Percentiles rank a stretch among this genome's conserved stretches.
Conservation (phyloP, 2,329 filamentous ascomycete species). For the Fusarium pseudograminearum region DNA sequence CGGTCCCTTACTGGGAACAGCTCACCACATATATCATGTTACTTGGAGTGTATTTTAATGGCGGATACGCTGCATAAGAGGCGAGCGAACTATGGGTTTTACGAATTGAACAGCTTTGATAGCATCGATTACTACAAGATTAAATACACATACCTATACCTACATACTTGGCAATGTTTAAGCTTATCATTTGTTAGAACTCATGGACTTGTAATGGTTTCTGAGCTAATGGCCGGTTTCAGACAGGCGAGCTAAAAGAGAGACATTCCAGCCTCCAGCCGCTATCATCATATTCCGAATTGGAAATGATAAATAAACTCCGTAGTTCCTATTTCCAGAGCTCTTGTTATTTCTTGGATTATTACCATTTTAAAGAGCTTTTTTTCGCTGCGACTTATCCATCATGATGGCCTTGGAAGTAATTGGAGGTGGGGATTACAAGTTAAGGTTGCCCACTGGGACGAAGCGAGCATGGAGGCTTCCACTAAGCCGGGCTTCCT, state of each 20-base stretch:
- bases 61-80: conserved; percentile 8
- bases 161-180: background rate
- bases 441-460: conserved; percentile 27
- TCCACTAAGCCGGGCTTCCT: conserved; percentile 35
- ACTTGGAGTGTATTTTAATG: conserved; percentile 22
- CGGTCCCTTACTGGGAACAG: conserved; percentile 2
- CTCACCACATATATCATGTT: conserved; percentile 8
- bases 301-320: background rate
- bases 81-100: conserved; percentile 13
- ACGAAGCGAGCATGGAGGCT: conserved; percentile 38
- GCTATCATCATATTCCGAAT: conserved; percentile 12
- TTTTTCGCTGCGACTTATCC: background rate
- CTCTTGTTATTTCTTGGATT: background rate
- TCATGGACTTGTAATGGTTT: conserved; percentile 18
- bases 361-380: background rate
- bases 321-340: background rate
- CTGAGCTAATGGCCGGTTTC: conserved; percentile 36
- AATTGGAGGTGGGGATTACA: conserved; percentile 32
- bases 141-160: background rate
- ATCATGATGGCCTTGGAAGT: conserved; percentile 27
- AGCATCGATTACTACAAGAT: background rate
- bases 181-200: background rate
- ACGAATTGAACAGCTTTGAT: conserved; percentile 14
- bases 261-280: conserved; percentile 40
- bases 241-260: conserved; percentile 36